Conservation (phyloP, 2,329 filamentous ascomycete species). For the Tolypocladium ovalisporum region DNA sequence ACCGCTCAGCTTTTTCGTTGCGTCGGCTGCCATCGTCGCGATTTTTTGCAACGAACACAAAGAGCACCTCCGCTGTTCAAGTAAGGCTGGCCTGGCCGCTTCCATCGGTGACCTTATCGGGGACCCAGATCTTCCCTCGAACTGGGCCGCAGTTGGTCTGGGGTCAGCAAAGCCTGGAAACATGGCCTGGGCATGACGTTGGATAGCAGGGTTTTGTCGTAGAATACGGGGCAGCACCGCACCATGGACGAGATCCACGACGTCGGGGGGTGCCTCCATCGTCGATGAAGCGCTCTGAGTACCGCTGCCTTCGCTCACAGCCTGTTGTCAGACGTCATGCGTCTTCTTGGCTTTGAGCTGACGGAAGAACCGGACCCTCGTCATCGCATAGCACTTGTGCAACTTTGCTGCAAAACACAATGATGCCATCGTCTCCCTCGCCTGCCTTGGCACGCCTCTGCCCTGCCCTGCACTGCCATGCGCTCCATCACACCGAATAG, state of each 20-base stretch:
- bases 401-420: neutral
- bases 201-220: neutral
- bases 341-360: neutral
- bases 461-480: neutral
- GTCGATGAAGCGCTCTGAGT: constrained; percentile 6
- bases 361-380: constrained; percentile 5
- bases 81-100: neutral
- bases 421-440: neutral
- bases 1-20: neutral
- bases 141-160: neutral
- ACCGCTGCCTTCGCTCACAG: constrained; percentile 1
- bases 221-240: neutral
- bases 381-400: neutral
- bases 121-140: neutral
- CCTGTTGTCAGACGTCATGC: neutral
- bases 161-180: neutral
- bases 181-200: constrained; percentile 4
- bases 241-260: neutral
- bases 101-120: neutral
- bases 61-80: neutral
- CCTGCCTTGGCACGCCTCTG: neutral
- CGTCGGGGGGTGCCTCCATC: constrained; percentile 1
- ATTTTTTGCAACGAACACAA: neutral
- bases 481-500: neutral
- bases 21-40: neutral